Percentiles rank a stretch among this genome's conserved stretches.
Conservation (phyloP, 2,329 filamentous ascomycete species). For the Penicillium sp. region DNA sequence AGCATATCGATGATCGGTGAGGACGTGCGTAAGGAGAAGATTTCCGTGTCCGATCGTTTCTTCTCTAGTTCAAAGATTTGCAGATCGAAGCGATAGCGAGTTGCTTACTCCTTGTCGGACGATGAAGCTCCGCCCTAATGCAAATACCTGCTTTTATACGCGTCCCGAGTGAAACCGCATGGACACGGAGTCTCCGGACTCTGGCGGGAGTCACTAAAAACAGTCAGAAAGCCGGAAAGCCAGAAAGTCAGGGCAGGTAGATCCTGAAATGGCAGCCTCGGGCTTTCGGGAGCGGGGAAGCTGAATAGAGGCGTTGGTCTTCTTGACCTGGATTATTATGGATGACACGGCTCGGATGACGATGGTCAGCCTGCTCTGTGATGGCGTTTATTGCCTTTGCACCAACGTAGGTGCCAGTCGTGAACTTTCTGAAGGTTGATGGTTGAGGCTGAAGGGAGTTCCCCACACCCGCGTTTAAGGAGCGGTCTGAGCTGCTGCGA, state of each 20-base stretch:
- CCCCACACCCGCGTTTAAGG: conserved; percentile 4
- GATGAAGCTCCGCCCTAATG: not conserved
- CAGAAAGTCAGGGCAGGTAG: not conserved
- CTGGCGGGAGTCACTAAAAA: not conserved
- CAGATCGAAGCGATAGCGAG: not conserved
- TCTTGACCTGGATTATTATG: not conserved
- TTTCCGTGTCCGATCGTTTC: no score
- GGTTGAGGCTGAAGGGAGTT: conserved; percentile 3
- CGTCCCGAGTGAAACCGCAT: not conserved
- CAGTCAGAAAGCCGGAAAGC: not conserved
- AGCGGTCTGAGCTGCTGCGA: not conserved
- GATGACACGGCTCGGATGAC: conserved; percentile 1
- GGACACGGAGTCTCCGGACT: not conserved
- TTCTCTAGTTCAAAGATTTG: no score
- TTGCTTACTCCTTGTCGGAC: not conserved
- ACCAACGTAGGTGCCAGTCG: not conserved
- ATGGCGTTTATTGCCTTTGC: not conserved
- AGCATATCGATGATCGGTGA: no score
- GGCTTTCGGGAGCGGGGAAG: not conserved
- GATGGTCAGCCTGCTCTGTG: not conserved
- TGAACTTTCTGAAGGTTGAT: not conserved
- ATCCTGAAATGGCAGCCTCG: not conserved
- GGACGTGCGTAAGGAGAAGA: no score
- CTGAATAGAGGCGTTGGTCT: not conserved
- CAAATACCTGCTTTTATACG: not conserved